Base-by-base conservation (phyloP, 345 rosid genomes). In the Eucalyptus globulus region DNA sequence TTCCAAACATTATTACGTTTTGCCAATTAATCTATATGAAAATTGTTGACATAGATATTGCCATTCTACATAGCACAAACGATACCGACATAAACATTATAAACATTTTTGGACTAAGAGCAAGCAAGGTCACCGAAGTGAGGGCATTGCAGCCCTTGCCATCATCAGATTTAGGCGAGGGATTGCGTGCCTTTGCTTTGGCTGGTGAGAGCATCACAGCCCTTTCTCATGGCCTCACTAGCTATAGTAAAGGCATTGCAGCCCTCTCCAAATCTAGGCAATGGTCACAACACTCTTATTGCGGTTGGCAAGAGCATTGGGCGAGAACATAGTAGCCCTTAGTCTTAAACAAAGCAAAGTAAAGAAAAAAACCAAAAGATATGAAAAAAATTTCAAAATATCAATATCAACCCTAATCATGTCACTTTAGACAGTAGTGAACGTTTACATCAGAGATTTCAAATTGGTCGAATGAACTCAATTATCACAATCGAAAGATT, bases 111-210 rank as follows among this genome's bases (percentile, higher is more conserved):
- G 21, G 54, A 51, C 4, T 51, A 56, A 53, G 26, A 53, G 11
- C 58, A 53, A 53, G 24, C 11, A 53, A 53, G 2, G 10, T 21
- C 58, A 53, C 2, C 5, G 0, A 19, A 53, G 11, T 0, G 1
- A 53, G 58, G 26, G 26, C 11, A 53, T 21, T 21, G 26, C 1
- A 53, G 26, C 58, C 58, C 58, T 53, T 53, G 58, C 11, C 5
- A 53, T 53, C 11, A 19, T 53, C 2, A 56, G 3, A 56, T 56
- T 56, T 56, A 11, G 62, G 62, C 6, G 1, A 56, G 3, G 29
- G 13, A 12, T 24, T 29, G 0, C 6, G 0, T 1, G 3, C 29
- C 29, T 3, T 56, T 0, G 5, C 62, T 56, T 24, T 56, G 62
- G 62, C 6, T 56, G 9, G 29, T 11, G 3, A 10, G 62, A 24